phyloP scores from a whole-genome alignment of 176 grass and related monocot species.

The Miscanthus lutarioriparius region DNA sequence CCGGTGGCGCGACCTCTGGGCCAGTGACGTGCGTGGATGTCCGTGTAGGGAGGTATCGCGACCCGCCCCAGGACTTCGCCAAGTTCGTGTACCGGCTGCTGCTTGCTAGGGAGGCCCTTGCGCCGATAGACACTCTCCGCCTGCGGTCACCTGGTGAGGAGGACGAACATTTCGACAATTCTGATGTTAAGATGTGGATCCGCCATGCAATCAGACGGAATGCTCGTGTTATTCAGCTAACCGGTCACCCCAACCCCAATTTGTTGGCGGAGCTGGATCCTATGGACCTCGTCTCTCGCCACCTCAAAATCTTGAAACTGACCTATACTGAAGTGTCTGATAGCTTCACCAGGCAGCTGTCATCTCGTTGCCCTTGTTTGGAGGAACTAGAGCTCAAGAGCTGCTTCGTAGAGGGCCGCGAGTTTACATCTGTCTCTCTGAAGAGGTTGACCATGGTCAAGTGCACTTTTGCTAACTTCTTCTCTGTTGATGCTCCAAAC shows the following conservation, averaged over 20 bases:
- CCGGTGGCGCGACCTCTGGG: conserved; percentile 26
- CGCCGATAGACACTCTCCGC: conserved; percentile 4
- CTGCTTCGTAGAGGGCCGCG: not conserved
- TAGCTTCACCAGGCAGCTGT: not conserved
- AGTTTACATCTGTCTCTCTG: conserved; percentile 10
- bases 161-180: not conserved
- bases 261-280: not conserved
- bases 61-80: not conserved
- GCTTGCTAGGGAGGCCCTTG: not conserved
- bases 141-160: not conserved
- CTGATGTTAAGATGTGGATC: conserved; percentile 22
- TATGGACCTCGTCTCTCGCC: not conserved
- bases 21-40: conserved; percentile 12
- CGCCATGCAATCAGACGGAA: not conserved
- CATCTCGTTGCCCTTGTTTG: conserved; percentile 25
- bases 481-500: conserved; percentile 17
- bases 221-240: conserved; percentile 18
- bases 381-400: conserved; percentile 32
- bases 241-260: not conserved
- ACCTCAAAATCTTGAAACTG: conserved; percentile 35
- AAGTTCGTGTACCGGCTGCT: conserved; percentile 19
- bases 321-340: not conserved
- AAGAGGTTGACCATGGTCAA: conserved; percentile 23
- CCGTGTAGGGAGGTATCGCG: not conserved
- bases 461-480: not conserved